Percentiles rank a stretch among this genome's conserved stretches.
Conservation (phyloP, 495 filamentous ascomycete species). For the Astrothelium macrocarpum region DNA sequence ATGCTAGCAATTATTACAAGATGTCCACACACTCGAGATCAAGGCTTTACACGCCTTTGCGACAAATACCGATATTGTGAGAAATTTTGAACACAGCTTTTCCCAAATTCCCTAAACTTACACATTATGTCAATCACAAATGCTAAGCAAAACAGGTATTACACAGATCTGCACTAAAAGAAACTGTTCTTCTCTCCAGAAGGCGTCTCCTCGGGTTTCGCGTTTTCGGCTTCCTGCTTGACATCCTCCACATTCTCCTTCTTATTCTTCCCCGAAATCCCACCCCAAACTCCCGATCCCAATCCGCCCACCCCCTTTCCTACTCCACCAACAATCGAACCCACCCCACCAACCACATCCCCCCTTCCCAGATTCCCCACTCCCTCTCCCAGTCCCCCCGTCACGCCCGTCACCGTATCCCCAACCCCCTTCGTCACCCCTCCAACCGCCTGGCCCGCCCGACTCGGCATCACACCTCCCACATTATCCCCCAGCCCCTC, state of each 20-base stretch:
- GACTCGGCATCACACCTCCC: conserved; percentile 13
- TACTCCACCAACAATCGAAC: conserved; percentile 16
- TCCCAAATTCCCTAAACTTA: too few relatives aligned
- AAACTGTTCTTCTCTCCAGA: neutral
- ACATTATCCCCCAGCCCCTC: conserved; percentile 17
- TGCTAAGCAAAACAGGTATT: neutral
- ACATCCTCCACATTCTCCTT: conserved; percentile 10
- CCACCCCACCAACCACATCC: conserved; percentile 17
- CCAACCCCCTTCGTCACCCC: conserved; percentile 19
- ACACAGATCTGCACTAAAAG: neutral
- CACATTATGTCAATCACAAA: neutral
- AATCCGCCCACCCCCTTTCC: conserved; percentile 18
- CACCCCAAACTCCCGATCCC: conserved; percentile 21
- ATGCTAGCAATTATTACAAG: too few relatives aligned
- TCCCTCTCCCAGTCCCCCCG: conserved; percentile 15
- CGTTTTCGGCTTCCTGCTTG: conserved; percentile 10
- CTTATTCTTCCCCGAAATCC: conserved; percentile 14
- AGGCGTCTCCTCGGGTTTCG: neutral
- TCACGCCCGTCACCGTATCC: conserved; percentile 14
- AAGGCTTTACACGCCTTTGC: too few relatives aligned
- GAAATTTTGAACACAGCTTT: too few relatives aligned
- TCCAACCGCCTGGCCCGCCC: conserved; percentile 13
- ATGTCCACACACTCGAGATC: too few relatives aligned
- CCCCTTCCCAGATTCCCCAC: conserved; percentile 21
- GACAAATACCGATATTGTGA: too few relatives aligned